Percentiles rank a stretch among this genome's conserved stretches.
These are phyloP conservation scores for Glarea lozoyensis DNA, from an alignment of 495 filamentous ascomycete species.

Conservation along the genomic window DNA sequence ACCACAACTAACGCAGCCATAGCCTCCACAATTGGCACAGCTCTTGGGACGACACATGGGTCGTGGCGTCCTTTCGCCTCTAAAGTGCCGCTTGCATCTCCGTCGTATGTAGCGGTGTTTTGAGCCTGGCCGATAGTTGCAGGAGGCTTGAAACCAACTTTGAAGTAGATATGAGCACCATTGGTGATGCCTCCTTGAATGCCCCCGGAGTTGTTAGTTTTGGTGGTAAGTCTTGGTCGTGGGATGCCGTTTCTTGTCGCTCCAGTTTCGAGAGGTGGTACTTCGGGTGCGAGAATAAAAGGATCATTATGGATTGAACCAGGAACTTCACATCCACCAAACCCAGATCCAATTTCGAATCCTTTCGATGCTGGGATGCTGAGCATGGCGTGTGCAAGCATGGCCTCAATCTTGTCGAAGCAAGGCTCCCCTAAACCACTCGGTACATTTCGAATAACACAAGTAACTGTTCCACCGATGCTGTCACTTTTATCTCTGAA, in stretches of 20 bases:
- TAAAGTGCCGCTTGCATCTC: constrained; percentile 58
- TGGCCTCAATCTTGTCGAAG: constrained; percentile 95
- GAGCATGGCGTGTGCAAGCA: constrained; percentile 92
- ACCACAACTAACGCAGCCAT: constrained; percentile 91
- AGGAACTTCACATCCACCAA: constrained; percentile 77
- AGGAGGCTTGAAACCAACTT: constrained; percentile 88
- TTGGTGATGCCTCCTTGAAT: constrained; percentile 97
- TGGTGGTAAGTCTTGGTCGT: constrained; percentile 60
- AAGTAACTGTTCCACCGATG: constrained; percentile 93
- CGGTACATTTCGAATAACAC: constrained; percentile 87
- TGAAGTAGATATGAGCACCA: constrained; percentile 91
- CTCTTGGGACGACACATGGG: constrained; percentile 88
- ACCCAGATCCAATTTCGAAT: constrained; percentile 94
- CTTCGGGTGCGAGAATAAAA: constrained; percentile 51
- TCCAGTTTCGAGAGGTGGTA: constrained; percentile 23
- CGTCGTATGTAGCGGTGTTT: constrained; percentile 71
- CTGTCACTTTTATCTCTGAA: constrained; percentile 79
- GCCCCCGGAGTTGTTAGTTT: constrained; percentile 94
- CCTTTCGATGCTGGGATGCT: constrained; percentile 95
- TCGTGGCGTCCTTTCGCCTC: constrained; percentile 96
- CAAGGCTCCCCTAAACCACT: constrained; percentile 85
- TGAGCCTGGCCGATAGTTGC: constrained; percentile 95
- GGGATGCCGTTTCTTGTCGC: constrained; percentile 31
- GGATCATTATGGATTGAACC: constrained; percentile 92
- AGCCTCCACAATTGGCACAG: constrained; percentile 91